Evolutionary conservation across 2,329 filamentous ascomycete genomes (phyloP).

Genomic region (Davidsoniella neocaledoniae): DNA sequence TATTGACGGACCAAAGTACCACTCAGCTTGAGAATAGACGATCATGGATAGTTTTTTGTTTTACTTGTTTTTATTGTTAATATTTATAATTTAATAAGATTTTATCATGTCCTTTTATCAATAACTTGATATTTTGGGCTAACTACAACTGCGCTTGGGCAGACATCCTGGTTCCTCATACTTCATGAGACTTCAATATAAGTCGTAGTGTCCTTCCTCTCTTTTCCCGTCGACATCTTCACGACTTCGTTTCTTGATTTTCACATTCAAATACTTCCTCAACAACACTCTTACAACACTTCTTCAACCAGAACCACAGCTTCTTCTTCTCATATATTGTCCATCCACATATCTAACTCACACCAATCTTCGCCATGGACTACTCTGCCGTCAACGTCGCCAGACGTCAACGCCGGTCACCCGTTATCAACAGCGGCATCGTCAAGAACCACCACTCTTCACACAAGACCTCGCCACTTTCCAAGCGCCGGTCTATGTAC

Average conservation of each 20-base stretch:
- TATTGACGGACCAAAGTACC: background rate
- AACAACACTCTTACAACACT: background rate
- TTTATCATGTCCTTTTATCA: too few species aligned
- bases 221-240: background rate
- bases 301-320: background rate
- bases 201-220: background rate
- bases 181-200: conserved; percentile 2
- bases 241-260: too few species aligned
- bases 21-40: background rate
- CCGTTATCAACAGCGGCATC: conserved; percentile 9
- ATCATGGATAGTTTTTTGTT: background rate
- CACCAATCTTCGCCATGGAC: conserved; percentile 6
- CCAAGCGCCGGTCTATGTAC: conserved; percentile 12
- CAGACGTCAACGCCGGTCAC: conserved; percentile 8
- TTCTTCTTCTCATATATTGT: background rate
- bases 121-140: background rate
- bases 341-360: background rate
- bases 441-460: conserved; percentile 4
- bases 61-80: background rate
- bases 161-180: background rate
- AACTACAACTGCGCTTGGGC: background rate
- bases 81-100: background rate
- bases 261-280: background rate
- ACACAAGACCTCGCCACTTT: conserved; percentile 4
- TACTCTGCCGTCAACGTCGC: conserved; percentile 6